Conservation (phyloP, 345 rosid species). For the Psidium guajava region DNA sequence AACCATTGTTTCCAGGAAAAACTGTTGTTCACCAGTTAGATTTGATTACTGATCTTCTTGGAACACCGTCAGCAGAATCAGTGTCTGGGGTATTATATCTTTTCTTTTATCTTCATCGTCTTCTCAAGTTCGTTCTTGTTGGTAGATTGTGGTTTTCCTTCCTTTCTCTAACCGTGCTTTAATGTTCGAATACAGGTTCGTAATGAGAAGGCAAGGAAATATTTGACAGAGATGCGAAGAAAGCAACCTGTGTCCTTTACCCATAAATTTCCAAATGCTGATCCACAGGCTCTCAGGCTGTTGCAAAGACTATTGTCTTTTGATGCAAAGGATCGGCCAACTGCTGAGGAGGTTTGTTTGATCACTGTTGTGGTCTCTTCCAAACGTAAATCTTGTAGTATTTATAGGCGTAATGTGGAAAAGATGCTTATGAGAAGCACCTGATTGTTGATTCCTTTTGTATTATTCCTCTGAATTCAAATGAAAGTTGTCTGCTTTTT, state of each 20-base stretch:
- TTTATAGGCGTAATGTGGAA: neutral
- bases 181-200: slow-evolving; percentile 50
- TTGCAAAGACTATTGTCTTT: slow-evolving; percentile 83
- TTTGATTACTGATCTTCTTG: slow-evolving; percentile 92
- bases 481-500: neutral
- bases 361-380: slow-evolving; percentile 1
- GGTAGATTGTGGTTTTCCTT: neutral
- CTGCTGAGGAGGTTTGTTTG: slow-evolving; percentile 68
- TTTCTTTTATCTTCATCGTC: slow-evolving; percentile 1
- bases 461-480: slow-evolving; percentile 1
- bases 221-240: slow-evolving; percentile 74
- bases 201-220: slow-evolving; percentile 90
- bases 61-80: slow-evolving; percentile 80
- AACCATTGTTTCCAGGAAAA: slow-evolving; percentile 98
- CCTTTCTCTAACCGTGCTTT: neutral
- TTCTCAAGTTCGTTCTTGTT: neutral
- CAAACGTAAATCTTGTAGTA: neutral
- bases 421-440: neutral
- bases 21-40: slow-evolving; percentile 95
- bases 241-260: slow-evolving; percentile 55
- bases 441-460: neutral
- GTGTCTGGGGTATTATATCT: slow-evolving; percentile 61
- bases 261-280: slow-evolving; percentile 83
- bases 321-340: slow-evolving; percentile 93
- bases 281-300: slow-evolving; percentile 64